A percentile compares a stretch with the other conserved stretches of the same genome.
phyloP scores from a whole-genome alignment of 2,329 filamentous ascomycete species.

The Colletotrichum sidae region DNA sequence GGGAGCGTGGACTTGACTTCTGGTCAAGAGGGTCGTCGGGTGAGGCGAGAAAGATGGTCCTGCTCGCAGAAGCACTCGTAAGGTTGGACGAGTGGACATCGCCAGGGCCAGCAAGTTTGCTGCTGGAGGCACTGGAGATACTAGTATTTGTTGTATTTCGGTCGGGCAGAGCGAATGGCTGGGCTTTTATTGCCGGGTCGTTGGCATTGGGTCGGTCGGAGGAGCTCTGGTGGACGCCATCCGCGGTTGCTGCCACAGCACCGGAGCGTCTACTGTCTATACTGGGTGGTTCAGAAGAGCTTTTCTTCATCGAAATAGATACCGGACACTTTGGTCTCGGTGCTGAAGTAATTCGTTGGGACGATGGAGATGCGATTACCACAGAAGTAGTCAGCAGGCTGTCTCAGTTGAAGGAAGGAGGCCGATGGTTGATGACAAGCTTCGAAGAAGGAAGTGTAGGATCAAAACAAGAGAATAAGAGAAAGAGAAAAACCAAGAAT shows the following conservation, averaged over 20 bases:
- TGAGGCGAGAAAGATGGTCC: slow-evolving; percentile 37
- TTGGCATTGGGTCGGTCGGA: slow-evolving; percentile 53
- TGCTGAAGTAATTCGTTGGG: slow-evolving; percentile 1
- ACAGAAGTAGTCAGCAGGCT: too few relatives aligned
- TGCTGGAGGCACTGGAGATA: slow-evolving; percentile 26
- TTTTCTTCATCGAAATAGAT: slow-evolving; percentile 72
- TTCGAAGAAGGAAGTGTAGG: slow-evolving; percentile 22
- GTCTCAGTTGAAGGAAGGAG: too few relatives aligned
- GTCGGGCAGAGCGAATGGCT: slow-evolving; percentile 38
- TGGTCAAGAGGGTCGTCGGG: slow-evolving; percentile 16
- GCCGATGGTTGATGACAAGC: slow-evolving; percentile 18
- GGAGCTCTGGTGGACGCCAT: slow-evolving; percentile 59
- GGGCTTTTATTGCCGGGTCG: slow-evolving; percentile 43
- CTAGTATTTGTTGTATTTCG: slow-evolving; percentile 25
- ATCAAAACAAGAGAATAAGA: slow-evolving; percentile 23
- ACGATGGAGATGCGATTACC: too few relatives aligned
- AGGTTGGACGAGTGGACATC: slow-evolving; percentile 38
- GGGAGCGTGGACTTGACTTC: slow-evolving; percentile 13
- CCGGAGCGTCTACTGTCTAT: slow-evolving; percentile 68
- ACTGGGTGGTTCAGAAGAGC: slow-evolving; percentile 63
- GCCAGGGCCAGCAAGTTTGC: slow-evolving; percentile 29
- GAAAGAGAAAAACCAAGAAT: background rate
- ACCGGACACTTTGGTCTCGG: slow-evolving; percentile 38
- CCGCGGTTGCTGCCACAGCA: slow-evolving; percentile 65
- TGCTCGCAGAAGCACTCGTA: slow-evolving; percentile 41